Conservation (phyloP, 208 protist species). For the Trypanosoma platydactyli region DNA sequence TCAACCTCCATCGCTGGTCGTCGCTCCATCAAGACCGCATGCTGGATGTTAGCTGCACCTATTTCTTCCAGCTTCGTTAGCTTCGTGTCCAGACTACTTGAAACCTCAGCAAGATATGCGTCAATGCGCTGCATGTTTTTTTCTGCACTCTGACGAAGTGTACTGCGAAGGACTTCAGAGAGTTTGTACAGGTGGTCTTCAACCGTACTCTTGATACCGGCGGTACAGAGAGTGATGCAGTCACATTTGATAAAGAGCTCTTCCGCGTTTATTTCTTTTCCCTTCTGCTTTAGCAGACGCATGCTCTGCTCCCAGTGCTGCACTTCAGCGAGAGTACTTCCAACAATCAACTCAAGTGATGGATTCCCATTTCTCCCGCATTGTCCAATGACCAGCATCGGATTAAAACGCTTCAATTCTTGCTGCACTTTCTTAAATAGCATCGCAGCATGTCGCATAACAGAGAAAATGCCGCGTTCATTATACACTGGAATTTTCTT, state of each 20-base stretch:
- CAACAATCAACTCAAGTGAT: constrained; percentile 88
- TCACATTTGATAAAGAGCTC: constrained; percentile 93
- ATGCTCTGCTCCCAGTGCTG: constrained; percentile 96
- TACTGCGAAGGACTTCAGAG: constrained; percentile 82
- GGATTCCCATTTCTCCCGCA: constrained; percentile 75
- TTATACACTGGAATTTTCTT: constrained; percentile 89
- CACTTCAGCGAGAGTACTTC: constrained; percentile 86
- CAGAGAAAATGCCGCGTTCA: constrained; percentile 81
- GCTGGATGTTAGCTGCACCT: constrained; percentile 80
- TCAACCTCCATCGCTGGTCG: constrained; percentile 81
- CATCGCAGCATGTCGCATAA: constrained; percentile 91
- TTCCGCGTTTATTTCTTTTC: constrained; percentile 93
- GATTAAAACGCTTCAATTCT: constrained; percentile 86
- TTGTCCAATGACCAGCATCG: constrained; percentile 90
- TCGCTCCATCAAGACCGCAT: constrained; percentile 82
- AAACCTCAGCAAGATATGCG: constrained; percentile 73
- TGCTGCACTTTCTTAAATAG: constrained; percentile 90
- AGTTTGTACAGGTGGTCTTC: constrained; percentile 93
- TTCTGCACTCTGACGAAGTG: constrained; percentile 84
- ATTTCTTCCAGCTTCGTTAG: constrained; percentile 95
- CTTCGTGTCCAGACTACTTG: constrained; percentile 70
- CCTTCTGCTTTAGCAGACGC: constrained; percentile 94
- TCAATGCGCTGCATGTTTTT: constrained; percentile 84
- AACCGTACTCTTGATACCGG: constrained; percentile 91
- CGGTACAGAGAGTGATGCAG: constrained; percentile 94